Conservation (phyloP, 306 rosid species). For the Senna siamea region DNA sequence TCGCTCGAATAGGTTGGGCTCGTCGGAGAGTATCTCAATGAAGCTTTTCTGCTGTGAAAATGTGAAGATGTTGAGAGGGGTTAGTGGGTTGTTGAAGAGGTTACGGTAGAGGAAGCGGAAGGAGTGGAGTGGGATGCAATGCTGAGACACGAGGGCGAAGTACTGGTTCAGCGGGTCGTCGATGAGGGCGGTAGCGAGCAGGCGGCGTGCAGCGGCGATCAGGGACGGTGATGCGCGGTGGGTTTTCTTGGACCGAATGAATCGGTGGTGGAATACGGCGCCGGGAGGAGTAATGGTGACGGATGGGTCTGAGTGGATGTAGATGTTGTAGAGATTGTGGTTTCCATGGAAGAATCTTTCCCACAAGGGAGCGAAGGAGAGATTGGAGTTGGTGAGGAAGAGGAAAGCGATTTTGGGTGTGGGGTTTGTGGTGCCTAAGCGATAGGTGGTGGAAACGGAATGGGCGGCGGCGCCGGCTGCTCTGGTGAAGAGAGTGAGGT, state of each 20-base stretch:
- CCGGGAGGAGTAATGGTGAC: conserved; percentile 46
- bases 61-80: neutral
- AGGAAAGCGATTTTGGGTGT: conserved; percentile 75
- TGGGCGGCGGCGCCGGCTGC: conserved; percentile 29
- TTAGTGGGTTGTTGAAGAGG: conserved; percentile 32
- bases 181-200: conserved; percentile 59
- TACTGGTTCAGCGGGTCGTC: conserved; percentile 62
- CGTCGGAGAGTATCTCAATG: conserved; percentile 69
- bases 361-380: conserved; percentile 70
- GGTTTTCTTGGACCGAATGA: conserved; percentile 54
- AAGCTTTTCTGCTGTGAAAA: conserved; percentile 31
- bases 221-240: conserved; percentile 57
- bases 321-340: conserved; percentile 53
- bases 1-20: conserved; percentile 51
- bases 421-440: conserved; percentile 39
- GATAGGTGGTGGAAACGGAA: conserved; percentile 36
- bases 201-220: conserved; percentile 62
- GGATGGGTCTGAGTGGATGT: conserved; percentile 72
- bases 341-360: conserved; percentile 51
- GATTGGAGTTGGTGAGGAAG: conserved; percentile 68
- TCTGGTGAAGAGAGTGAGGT: conserved; percentile 53
- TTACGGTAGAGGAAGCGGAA: conserved; percentile 48
- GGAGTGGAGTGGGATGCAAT: conserved; percentile 66
- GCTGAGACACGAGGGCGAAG: conserved; percentile 65
- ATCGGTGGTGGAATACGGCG: conserved; percentile 54